Evolutionary conservation across 1,284 basidiomycete species (phyloP), one percentile per base, ranked within the genome.

Genomic region (Ganoderma lucidum): DNA sequence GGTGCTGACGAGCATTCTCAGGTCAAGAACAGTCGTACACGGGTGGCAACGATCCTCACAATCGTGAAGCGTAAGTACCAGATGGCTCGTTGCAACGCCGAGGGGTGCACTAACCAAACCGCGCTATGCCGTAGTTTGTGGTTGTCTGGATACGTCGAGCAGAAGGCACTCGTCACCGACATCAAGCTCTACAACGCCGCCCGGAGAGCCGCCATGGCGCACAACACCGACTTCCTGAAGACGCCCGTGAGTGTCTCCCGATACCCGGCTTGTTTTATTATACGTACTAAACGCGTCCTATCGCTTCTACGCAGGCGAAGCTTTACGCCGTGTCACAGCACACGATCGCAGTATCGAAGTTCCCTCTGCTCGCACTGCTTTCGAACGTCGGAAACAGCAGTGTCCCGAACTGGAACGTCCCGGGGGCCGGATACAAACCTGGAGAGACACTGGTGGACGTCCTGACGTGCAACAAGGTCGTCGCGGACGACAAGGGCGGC

Each of bases 351-450:
- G 78, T 93, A 37, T 86, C 84, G 62, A 94, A 94, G 79, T 82
- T 86, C 0, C 91, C 92, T 0, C 79, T 95, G 71, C 84, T 94
- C 61, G 81, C 88, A 8, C 83, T 93, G 19, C 78, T 94, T 64
- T 89, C 90, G 23, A 93, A 93, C 80, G 80, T 82, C 39, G 93
- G 93, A 45, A 78, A 76, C 48, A 75, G 79, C 15, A 78, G 75
- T 12, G 70, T 73, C 19, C 77, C 81, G n/a, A 74, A 76, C 14
- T 90, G 88, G 88, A 82, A 76, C 45, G 82, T 89, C 37, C 79
- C 83, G 1, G 80, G 81, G 61, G 79, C 84, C 0, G 80, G 81
- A 1, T 91, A 85, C 79, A 77, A 81, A 53, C 78, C 83, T 0
- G 81, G 83, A 55, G 83, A 88, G 74, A 80, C 76, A n/a, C 80